Conservation (phyloP, 1,284 basidiomycete species). For the Boletus putidus region DNA sequence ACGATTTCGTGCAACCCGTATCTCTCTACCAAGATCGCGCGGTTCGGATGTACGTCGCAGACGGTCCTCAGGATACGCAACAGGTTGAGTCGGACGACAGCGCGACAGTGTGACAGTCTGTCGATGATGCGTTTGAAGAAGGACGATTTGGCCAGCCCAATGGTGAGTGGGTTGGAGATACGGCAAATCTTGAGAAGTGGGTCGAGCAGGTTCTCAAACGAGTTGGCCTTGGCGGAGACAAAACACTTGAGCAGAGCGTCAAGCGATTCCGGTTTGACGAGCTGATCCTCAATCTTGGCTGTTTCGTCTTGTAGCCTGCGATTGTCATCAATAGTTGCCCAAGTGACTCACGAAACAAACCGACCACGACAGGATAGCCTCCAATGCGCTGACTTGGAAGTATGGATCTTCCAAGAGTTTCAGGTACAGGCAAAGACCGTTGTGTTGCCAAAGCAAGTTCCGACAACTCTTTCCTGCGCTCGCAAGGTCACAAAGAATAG, state of each 20-base stretch:
- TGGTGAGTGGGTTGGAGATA: slow-evolving; percentile 71
- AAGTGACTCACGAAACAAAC: slow-evolving; percentile 27
- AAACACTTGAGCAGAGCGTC: slow-evolving; percentile 83
- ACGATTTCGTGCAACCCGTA: slow-evolving; percentile 81
- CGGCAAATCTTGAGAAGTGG: slow-evolving; percentile 90
- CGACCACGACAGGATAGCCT: slow-evolving; percentile 88
- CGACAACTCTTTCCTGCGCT: slow-evolving; percentile 91
- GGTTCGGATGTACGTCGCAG: slow-evolving; percentile 87
- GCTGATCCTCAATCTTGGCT: slow-evolving; percentile 86
- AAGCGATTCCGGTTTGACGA: slow-evolving; percentile 68
- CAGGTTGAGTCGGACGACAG: slow-evolving; percentile 88
- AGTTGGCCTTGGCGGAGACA: slow-evolving; percentile 83
- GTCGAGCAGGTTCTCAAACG: slow-evolving; percentile 94
- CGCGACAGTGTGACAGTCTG: slow-evolving; percentile 76
- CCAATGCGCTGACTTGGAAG: slow-evolving; percentile 93
- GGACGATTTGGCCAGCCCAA: slow-evolving; percentile 74
- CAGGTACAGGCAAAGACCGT: slow-evolving; percentile 81
- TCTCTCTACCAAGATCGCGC: slow-evolving; percentile 75
- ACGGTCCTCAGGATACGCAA: slow-evolving; percentile 83
- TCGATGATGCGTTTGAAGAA: slow-evolving; percentile 90
- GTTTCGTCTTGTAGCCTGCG: slow-evolving; percentile 91
- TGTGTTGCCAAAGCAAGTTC: slow-evolving; percentile 84
- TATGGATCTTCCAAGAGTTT: slow-evolving; percentile 88
- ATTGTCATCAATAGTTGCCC: slow-evolving; percentile 7
- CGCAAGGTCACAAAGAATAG: slow-evolving; percentile 93